Conservation (phyloP, 148 eudicot species). For the Simmondsia chinensis region DNA sequence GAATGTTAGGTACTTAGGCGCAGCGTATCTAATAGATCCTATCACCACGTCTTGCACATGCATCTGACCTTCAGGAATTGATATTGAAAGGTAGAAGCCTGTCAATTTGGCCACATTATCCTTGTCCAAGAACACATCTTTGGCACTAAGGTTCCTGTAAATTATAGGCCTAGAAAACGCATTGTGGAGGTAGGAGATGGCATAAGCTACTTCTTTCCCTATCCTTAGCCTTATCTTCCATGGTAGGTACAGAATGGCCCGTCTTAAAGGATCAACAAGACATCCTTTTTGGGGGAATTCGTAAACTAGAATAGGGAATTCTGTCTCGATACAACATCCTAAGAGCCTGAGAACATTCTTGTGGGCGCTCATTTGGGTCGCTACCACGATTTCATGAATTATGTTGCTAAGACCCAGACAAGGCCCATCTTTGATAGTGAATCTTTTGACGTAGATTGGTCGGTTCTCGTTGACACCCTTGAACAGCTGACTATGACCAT, state of each 20-base stretch:
- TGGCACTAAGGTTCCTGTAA: constrained; percentile 2
- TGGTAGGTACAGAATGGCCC: neutral
- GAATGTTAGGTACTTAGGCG: neutral
- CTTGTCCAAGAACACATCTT: constrained; percentile 6
- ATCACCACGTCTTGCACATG: neutral
- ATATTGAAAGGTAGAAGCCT: constrained; percentile 9
- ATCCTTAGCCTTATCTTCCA: constrained; percentile 12
- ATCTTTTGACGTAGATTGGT: neutral
- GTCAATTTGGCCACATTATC: constrained; percentile 10
- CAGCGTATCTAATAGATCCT: neutral
- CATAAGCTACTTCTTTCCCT: constrained; percentile 13
- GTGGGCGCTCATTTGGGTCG: neutral
- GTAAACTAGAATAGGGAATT: neutral
- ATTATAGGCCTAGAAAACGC: constrained; percentile 8
- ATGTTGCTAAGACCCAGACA: neutral
- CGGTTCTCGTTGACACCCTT: neutral
- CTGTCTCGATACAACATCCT: neutral
- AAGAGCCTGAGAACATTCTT: neutral
- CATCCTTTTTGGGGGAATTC: neutral
- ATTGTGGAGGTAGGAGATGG: constrained; percentile 13
- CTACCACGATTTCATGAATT: neutral
- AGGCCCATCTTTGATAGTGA: neutral
- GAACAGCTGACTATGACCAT: neutral
- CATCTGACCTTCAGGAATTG: neutral
- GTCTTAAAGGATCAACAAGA: neutral